Base-by-base conservation (phyloP, 495 filamentous ascomycete genomes). In the Neurospora sp. region DNA sequence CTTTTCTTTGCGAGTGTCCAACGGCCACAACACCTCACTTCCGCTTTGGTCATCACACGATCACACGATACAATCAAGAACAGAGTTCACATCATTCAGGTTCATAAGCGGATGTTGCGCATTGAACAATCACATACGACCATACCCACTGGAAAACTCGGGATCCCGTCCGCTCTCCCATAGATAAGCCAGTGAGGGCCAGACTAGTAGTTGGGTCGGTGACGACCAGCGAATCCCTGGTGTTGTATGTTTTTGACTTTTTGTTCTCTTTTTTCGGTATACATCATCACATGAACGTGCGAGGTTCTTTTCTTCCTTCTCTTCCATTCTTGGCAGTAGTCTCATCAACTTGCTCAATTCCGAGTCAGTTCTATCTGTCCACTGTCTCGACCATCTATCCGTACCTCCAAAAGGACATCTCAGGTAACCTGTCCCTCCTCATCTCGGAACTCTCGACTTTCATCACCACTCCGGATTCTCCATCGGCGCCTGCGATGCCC, bases 171-270 rank as follows among this genome's bases (percentile, higher is more conserved):
- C 81, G 82, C 80, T 84, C 82, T 80, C 78, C 31, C 31, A 35
- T 35, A 35, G 31, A 35, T 35, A 5, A 35, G 31, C 31, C 31
- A 35, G 31, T 35, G 31, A 35, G 31, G 31, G 31, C 75, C 68
- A 71, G 80, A 83, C 76, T 77, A 84, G 84, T 83, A 83, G 80
- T 85, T 81, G 79, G 80, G 82, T 85, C 78, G 84, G 81, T 84
- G 84, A 84, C 81, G 79, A 85, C 71, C 71, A 76, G 76, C 69
- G 76, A 76, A 76, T 77, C 71, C 76, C 74, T 69, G 76, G 76
- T 73, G 76, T 76, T 77, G 76, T 74, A 77, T 76, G 71, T 76
- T 69, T 70, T 73, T 65, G 40, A 41, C 14, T 16, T 14, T 46
- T 46, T 46, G 1, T n/a, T n/a, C 2, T 46, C 14, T 46, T n/a